Conservation (phyloP, 2,329 filamentous ascomycete species). For the Cladosporium velox region DNA sequence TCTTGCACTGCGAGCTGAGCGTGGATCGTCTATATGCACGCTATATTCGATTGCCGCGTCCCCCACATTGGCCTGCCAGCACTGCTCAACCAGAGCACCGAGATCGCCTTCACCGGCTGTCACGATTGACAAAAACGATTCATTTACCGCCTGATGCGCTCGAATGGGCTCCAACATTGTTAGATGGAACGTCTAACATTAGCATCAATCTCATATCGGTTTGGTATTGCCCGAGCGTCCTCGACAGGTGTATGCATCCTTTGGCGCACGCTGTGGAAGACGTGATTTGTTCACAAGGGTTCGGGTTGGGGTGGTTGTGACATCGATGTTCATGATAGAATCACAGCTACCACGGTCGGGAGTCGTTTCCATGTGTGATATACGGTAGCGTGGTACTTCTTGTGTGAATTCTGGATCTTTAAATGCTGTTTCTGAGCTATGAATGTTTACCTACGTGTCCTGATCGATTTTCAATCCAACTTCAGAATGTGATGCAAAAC, state of each 20-base stretch:
- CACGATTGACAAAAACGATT: conserved; percentile 4
- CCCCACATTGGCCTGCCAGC: background rate
- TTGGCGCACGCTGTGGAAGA: background rate
- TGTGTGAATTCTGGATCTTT: background rate
- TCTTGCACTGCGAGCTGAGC: background rate
- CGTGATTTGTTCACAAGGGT: background rate
- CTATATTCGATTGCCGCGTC: background rate
- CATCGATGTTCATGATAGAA: background rate
- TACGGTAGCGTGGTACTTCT: background rate
- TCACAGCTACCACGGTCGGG: background rate
- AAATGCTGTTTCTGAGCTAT: background rate
- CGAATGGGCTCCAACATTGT: background rate
- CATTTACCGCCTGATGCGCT: conserved; percentile 9
- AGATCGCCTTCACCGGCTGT: background rate
- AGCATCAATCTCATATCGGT: background rate
- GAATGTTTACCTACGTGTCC: background rate
- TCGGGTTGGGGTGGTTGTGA: background rate
- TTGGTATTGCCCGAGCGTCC: background rate
- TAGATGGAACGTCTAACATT: background rate
- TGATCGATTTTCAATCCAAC: background rate
- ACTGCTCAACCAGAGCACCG: conserved; percentile 5
- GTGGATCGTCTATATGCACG: background rate
- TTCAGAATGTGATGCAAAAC: background rate
- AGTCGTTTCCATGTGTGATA: background rate
- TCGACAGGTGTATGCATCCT: background rate